These are phyloP conservation scores for Geosmithia flava DNA, from an alignment of 2,329 filamentous ascomycete genomes.

Conservation along the genomic window DNA sequence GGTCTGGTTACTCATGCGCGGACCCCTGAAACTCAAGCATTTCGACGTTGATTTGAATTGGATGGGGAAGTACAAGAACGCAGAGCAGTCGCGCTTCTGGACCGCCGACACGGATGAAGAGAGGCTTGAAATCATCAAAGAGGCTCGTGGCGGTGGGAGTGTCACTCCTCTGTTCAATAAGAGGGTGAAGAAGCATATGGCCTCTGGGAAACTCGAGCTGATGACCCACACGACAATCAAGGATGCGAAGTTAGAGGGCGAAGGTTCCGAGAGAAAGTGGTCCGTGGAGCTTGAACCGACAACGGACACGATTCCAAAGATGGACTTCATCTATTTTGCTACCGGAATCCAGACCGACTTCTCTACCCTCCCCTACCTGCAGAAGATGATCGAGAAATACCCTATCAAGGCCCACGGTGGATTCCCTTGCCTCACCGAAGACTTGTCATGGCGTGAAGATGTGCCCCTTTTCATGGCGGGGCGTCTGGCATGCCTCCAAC, in stretches of 20 bases:
- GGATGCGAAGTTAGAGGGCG: conserved; percentile 30
- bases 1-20: conserved; percentile 59
- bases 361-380: conserved; percentile 44
- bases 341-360: conserved; percentile 60
- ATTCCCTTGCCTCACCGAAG: conserved; percentile 61
- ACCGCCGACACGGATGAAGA: conserved; percentile 60
- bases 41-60: conserved; percentile 68
- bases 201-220: conserved; percentile 37
- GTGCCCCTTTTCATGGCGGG: conserved; percentile 64
- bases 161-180: conserved; percentile 56
- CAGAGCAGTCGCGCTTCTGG: conserved; percentile 67
- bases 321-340: conserved; percentile 64
- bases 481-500: conserved; percentile 50
- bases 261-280: conserved; percentile 20
- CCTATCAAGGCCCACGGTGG: conserved; percentile 53
- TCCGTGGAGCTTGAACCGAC: conserved; percentile 38
- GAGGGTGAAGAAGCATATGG: conserved; percentile 48
- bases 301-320: conserved; percentile 35
- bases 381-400: conserved; percentile 42
- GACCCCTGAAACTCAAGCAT: conserved; percentile 49
- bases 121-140: conserved; percentile 50
- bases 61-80: conserved; percentile 75
- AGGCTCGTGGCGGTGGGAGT: conserved; percentile 63
- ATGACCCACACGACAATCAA: conserved; percentile 44
- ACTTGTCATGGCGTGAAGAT: conserved; percentile 63